phyloP scores from a whole-genome alignment of 441 rosid species.

The Capsella rubella region DNA sequence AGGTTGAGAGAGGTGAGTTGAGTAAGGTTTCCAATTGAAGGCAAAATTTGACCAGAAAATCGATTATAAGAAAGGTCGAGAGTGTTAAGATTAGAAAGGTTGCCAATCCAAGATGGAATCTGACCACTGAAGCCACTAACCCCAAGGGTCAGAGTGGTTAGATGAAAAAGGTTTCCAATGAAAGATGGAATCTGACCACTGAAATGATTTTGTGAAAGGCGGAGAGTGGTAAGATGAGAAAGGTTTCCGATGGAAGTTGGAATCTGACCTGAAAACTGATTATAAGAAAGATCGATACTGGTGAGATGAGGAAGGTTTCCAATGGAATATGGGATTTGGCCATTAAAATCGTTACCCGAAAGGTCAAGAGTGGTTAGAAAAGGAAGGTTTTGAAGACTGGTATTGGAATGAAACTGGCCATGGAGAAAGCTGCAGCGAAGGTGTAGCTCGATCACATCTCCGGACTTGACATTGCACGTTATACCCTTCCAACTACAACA shows the following conservation, averaged over 20 bases:
- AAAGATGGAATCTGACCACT: too few species aligned
- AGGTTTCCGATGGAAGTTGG: neutral
- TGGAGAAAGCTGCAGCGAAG: neutral
- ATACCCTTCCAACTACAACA: conserved; percentile 2
- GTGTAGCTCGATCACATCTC: neutral
- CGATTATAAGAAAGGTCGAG: neutral
- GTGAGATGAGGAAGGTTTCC: neutral
- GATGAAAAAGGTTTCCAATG: neutral
- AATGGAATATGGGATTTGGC: neutral
- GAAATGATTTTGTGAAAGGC: rapidly evolving
- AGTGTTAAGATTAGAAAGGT: neutral
- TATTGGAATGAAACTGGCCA: neutral
- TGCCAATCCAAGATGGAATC: neutral
- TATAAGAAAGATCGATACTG: rapidly evolving
- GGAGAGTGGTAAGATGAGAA: neutral
- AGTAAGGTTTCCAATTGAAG: neutral
- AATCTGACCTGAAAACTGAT: neutral
- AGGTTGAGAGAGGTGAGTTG: neutral
- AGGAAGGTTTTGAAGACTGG: conserved; percentile 4
- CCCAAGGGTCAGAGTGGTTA: neutral
- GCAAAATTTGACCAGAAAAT: neutral
- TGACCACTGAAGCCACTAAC: rapidly evolving
- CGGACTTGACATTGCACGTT: neutral
- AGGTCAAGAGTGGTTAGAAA: neutral
- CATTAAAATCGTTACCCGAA: rapidly evolving